Evolutionary conservation across 352 stramenopile genomes (phyloP), one percentile per base, ranked within the genome.

Genomic region (Elongisporangium prolatum): DNA sequence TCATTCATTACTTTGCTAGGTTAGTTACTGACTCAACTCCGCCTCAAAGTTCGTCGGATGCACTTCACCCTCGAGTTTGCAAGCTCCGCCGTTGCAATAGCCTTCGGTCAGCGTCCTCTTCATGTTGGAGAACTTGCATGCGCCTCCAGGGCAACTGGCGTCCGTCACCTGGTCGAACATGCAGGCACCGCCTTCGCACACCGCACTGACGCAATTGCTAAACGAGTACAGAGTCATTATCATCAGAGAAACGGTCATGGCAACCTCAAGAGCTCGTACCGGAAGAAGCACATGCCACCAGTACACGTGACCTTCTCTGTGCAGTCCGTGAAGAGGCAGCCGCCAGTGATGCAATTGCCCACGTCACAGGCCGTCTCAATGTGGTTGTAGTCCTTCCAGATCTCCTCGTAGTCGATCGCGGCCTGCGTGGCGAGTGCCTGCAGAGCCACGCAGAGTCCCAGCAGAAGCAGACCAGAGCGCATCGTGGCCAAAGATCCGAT

Each of bases 291-390:
- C 50, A 83, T 67, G 16, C 78, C 78, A 4, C 78, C 78, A 1
- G 50, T 66, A 61, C 78, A 88, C 18, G 71, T 67, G 21, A 88
- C 61, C 10, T 63, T 65, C 16, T 63, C 48, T 18, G 38, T 55
- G 65, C 78, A 88, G 50, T 79, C 72, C 50, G 78, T 71, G 58
- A 81, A 88, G 14, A 76, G 63, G 20, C 78, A 88, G 50, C 78
- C 78, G 48, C 78, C 75, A 0, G 63, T 57, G 21, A 57, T 53
- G 56, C 75, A 88, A 22, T 68, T 68, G 37, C 56, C 52, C 0
- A 58, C 59, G 11, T 81, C 65, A 55, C 77, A 88, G 3, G 64
- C 52, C 13, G 77, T 85, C 34, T 53, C 61, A 21, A 69, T 61
- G 60, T 78, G 61, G 11, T 63, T 56, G 60, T 74, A 84, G 48